phyloP scores from a whole-genome alignment of 2,329 filamentous ascomycete species.

The Cordyceps tenuipes region DNA sequence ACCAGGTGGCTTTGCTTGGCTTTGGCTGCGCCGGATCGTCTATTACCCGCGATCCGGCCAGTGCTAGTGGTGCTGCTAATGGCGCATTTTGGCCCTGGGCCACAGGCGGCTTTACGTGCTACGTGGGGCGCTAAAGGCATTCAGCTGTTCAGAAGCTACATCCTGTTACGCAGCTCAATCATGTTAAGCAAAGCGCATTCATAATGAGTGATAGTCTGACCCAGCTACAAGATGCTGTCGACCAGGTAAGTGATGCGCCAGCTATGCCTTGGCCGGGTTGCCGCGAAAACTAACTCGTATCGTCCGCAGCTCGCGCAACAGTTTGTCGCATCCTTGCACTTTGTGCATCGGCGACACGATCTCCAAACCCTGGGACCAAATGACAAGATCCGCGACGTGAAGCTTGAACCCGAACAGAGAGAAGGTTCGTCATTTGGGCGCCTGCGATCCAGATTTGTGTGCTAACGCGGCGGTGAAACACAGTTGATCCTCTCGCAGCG shows the following conservation, averaged over 20 bases:
- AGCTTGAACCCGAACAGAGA: conserved; percentile 43
- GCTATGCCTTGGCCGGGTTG: neutral
- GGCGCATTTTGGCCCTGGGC: neutral
- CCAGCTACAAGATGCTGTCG: conserved; percentile 76
- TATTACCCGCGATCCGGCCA: conserved; percentile 21
- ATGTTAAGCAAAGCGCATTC: neutral
- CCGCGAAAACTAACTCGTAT: neutral
- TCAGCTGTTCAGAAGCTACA: neutral
- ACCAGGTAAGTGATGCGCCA: conserved; percentile 50
- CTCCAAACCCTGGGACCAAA: conserved; percentile 49
- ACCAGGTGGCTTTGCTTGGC: conserved; percentile 10
- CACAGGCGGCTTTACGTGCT: neutral
- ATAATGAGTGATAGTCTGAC: conserved; percentile 69
- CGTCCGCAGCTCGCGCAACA: conserved; percentile 52
- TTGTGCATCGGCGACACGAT: conserved; percentile 60
- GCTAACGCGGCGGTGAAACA: conserved; percentile 8
- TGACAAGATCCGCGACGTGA: conserved; percentile 52
- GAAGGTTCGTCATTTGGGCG: conserved; percentile 32
- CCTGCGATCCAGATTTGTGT: neutral
- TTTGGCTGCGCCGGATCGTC: conserved; percentile 18
- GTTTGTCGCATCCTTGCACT: conserved; percentile 59
- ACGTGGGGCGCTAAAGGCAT: neutral
- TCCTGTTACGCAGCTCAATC: too few species aligned
- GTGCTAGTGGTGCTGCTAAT: neutral
- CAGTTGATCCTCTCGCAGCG: conserved; percentile 53